phyloP scores from a whole-genome alignment of 2,329 filamentous ascomycete genomes.

The Neospermospora avenae region DNA sequence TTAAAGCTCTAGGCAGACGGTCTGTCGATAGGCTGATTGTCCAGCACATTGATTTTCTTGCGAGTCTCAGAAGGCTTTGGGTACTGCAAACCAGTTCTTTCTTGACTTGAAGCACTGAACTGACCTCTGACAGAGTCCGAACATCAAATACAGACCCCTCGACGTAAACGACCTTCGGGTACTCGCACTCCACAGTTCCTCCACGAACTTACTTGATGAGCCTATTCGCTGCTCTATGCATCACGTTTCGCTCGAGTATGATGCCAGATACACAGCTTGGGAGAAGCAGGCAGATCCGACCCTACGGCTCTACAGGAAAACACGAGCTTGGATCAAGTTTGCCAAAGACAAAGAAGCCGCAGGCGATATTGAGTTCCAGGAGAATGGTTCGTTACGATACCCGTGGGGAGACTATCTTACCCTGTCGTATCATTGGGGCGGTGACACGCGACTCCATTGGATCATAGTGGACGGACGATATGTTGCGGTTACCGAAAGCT shows the following conservation, averaged over 20 bases:
- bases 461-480: neutral
- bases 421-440: neutral
- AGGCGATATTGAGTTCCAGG: neutral
- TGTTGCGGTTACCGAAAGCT: neutral
- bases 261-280: neutral
- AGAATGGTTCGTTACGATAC: neutral
- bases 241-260: neutral
- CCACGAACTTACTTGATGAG: neutral
- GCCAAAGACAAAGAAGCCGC: neutral
- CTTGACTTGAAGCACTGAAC: too few relatives aligned
- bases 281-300: neutral
- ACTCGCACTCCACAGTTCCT: neutral
- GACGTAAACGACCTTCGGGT: neutral
- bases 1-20: neutral
- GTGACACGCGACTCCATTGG: neutral
- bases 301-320: neutral
- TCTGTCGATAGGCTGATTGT: neutral
- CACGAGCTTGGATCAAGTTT: neutral
- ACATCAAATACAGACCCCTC: neutral
- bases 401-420: neutral
- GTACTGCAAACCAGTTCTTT: neutral
- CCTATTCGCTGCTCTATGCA: neutral
- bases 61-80: neutral
- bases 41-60: neutral
- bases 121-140: neutral